Conservation (phyloP, 176 grass and related monocot species). For the maize (Zea mays) region DNA sequence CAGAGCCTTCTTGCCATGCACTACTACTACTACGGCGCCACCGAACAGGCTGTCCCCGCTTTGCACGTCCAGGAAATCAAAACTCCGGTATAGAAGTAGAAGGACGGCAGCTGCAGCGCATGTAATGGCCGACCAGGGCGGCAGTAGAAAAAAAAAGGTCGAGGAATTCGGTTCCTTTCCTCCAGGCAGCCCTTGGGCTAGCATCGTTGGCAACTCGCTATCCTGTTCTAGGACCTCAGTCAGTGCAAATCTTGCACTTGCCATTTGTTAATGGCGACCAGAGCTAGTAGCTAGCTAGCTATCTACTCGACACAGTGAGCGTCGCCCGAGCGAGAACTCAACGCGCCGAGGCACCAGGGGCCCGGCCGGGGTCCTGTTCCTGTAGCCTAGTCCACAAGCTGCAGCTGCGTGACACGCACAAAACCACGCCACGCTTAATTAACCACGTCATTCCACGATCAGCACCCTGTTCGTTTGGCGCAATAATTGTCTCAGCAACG, state of each 20-base stretch:
- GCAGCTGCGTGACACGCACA: constrained; percentile 18
- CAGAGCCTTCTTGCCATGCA: not conserved
- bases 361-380: not conserved
- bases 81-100: not conserved
- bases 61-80: not conserved
- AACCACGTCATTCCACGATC: not conserved
- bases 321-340: too few relatives aligned
- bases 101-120: not conserved
- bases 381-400: not conserved
- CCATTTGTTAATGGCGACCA: constrained; percentile 31
- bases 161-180: not conserved
- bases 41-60: not conserved
- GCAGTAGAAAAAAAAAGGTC: not conserved
- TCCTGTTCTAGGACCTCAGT: constrained; percentile 25
- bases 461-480: not conserved
- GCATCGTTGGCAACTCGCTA: constrained; percentile 25
- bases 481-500: constrained; percentile 32
- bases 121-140: constrained; percentile 43
- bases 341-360: not conserved
- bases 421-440: constrained; percentile 24
- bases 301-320: too few relatives aligned
- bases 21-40: not conserved
- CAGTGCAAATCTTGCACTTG: constrained; percentile 23
- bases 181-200: too few relatives aligned
- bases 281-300: too few relatives aligned